Percentiles rank a stretch among this genome's conserved stretches.
These are phyloP conservation scores for Pelargonium cotyledonis DNA, from an alignment of 441 rosid species.

Conservation along the genomic window DNA sequence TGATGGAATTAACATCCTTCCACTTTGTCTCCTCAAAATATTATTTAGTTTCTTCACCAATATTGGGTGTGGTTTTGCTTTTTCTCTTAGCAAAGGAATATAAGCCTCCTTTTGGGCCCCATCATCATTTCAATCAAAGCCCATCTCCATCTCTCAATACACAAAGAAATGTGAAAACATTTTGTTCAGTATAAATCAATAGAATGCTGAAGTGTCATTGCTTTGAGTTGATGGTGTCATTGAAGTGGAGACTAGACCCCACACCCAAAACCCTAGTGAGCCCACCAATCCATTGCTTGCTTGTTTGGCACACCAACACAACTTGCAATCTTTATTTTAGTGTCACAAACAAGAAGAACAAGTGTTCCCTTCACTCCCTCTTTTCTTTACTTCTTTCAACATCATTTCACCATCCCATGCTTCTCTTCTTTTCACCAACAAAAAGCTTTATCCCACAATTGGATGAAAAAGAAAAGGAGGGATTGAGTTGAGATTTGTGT, in stretches of 20 bases:
- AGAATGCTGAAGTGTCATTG: constrained; percentile 34
- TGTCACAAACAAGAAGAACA: background rate
- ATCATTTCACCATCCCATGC: background rate
- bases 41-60: constrained; percentile 1
- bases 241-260: constrained; percentile 53
- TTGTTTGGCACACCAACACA: constrained; percentile 29
- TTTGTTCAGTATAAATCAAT: too few species aligned
- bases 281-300: constrained; percentile 20
- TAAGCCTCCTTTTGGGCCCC: constrained; percentile 37
- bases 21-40: constrained; percentile 43
- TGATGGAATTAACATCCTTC: constrained; percentile 66
- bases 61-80: constrained; percentile 27
- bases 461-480: background rate
- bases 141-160: constrained; percentile 17
- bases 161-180: too few species aligned
- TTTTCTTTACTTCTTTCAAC: too few species aligned
- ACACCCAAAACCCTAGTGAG: constrained; percentile 11
- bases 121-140: constrained; percentile 40
- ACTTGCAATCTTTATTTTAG: background rate
- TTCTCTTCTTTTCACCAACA: background rate
- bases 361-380: background rate
- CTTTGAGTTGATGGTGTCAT: constrained; percentile 34
- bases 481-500: background rate
- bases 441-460: background rate
- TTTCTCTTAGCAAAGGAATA: constrained; percentile 43